Percentiles rank a stretch among this genome's conserved stretches.
These are phyloP conservation scores for Syzygium syzygioides DNA, from an alignment of 441 rosid genomes.

Conservation along the genomic window DNA sequence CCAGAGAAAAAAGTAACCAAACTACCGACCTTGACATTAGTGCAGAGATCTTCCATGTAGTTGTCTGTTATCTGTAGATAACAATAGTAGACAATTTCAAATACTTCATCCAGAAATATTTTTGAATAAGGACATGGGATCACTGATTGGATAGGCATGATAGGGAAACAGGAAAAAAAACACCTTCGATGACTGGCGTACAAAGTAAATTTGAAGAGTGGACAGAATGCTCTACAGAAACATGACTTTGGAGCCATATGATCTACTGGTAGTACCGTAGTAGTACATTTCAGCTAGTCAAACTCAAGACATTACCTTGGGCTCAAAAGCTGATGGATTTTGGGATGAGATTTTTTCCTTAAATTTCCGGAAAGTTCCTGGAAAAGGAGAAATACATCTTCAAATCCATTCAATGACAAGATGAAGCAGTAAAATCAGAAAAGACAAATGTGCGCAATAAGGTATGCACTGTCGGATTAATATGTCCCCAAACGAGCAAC, in stretches of 20 bases:
- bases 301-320: constrained; percentile 35
- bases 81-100: neutral
- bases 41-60: constrained; percentile 73
- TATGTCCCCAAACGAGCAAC: neutral
- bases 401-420: neutral
- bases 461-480: neutral
- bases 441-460: neutral
- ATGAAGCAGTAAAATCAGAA: neutral
- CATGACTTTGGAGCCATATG: neutral
- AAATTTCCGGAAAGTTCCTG: constrained; percentile 81
- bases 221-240: neutral
- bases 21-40: constrained; percentile 56
- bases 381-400: neutral
- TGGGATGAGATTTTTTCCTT: constrained; percentile 61
- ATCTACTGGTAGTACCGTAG: neutral
- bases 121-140: neutral
- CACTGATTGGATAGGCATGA: neutral
- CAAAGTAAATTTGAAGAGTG: neutral
- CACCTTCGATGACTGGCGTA: neutral
- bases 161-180: neutral
- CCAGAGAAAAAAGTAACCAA: neutral
- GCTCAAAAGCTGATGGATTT: constrained; percentile 49
- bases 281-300: neutral
- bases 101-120: neutral
- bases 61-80: constrained; percentile 47